These are phyloP conservation scores for Penstemon davidsonii DNA, from an alignment of 257 asterid genomes.

Conservation along the genomic window DNA sequence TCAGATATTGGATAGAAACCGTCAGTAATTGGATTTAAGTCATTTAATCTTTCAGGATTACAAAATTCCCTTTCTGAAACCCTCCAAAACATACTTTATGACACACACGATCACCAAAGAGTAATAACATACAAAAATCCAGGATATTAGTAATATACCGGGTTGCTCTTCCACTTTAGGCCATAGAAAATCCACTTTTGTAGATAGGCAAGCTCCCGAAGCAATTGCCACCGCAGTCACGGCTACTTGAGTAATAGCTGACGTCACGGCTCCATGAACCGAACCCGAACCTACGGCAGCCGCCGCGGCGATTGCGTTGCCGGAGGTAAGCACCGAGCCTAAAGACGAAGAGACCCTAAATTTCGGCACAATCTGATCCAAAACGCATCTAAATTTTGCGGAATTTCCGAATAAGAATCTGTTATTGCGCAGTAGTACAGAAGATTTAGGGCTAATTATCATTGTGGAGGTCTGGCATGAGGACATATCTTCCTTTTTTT, in stretches of 20 bases:
- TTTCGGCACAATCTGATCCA: constrained; percentile 43
- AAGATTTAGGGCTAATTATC: constrained; percentile 42
- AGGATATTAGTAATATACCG: constrained; percentile 35
- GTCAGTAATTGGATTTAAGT: not conserved
- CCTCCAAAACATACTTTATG: not conserved
- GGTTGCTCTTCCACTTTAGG: constrained; percentile 86
- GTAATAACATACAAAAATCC: not conserved
- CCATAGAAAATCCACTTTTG: constrained; percentile 94
- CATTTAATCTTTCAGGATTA: not conserved
- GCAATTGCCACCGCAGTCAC: constrained; percentile 96
- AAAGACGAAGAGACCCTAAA: constrained; percentile 58
- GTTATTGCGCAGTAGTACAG: constrained; percentile 41
- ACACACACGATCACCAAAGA: not conserved
- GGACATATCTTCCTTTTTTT: constrained; percentile 32
- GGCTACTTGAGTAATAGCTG: constrained; percentile 90
- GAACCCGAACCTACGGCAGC: constrained; percentile 68
- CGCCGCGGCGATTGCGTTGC: constrained; percentile 73
- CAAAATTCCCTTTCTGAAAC: not conserved
- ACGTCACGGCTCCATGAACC: constrained; percentile 85
- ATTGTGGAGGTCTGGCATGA: constrained; percentile 51
- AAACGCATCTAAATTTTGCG: constrained; percentile 45
- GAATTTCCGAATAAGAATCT: constrained; percentile 37
- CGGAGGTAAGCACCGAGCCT: constrained; percentile 62
- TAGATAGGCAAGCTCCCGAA: constrained; percentile 96
- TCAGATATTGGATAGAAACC: not conserved